These are phyloP conservation scores for Malassezia arunalokei DNA, from an alignment of 1,284 basidiomycete genomes.

Conservation along the genomic window DNA sequence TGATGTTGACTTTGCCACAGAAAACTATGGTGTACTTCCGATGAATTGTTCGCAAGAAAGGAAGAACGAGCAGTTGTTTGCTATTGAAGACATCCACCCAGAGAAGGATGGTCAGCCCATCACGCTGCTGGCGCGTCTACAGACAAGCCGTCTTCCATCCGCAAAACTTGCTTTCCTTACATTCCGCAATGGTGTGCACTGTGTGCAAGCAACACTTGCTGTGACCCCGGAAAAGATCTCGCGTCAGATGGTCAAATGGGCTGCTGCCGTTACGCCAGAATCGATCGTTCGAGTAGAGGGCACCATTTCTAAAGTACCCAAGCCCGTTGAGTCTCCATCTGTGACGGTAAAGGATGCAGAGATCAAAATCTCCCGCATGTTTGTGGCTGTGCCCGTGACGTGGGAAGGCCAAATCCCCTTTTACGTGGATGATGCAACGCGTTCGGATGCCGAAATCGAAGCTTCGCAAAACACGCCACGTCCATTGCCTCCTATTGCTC, in stretches of 20 bases:
- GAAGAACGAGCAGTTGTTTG: slow-evolving; percentile 49
- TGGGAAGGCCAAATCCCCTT: slow-evolving; percentile 59
- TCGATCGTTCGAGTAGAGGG: slow-evolving; percentile 83
- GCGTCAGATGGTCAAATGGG: slow-evolving; percentile 96
- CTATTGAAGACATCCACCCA: slow-evolving; percentile 60
- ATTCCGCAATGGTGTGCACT: slow-evolving; percentile 75
- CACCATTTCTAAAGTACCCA: slow-evolving; percentile 54
- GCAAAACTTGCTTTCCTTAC: slow-evolving; percentile 88
- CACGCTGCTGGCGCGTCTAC: slow-evolving; percentile 75
- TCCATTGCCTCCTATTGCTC: slow-evolving; percentile 37
- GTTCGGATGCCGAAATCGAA: slow-evolving; percentile 66
- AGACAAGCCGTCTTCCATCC: slow-evolving; percentile 64
- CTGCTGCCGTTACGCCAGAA: slow-evolving; percentile 65
- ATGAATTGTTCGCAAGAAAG: slow-evolving; percentile 77
- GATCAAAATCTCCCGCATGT: slow-evolving; percentile 71
- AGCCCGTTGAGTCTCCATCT: slow-evolving; percentile 76
- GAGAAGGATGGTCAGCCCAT: slow-evolving; percentile 66
- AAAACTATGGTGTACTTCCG: slow-evolving; percentile 79
- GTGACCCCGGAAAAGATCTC: slow-evolving; percentile 71
- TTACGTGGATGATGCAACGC: slow-evolving; percentile 79
- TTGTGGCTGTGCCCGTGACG: slow-evolving; percentile 66
- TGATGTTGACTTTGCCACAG: slow-evolving; percentile 69
- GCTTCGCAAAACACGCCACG: slow-evolving; percentile 42
- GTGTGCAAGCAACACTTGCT: slow-evolving; percentile 75
- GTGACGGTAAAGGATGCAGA: slow-evolving; percentile 80